Conservation (phyloP, 1,284 basidiomycete genomes). For the Violaceomyces palustris region DNA sequence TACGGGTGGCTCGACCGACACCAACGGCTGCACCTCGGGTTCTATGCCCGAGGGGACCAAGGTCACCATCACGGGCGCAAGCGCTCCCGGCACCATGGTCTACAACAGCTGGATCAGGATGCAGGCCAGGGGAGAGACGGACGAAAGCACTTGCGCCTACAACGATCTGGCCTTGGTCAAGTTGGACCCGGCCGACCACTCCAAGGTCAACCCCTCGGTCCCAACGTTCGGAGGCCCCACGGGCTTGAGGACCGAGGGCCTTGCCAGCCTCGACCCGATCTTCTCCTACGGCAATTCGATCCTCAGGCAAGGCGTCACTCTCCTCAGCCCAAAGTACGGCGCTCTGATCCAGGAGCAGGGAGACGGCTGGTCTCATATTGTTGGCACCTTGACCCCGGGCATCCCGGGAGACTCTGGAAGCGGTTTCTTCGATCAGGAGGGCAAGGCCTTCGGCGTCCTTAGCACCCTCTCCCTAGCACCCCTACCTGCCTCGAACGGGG, state of each 20-base stretch:
- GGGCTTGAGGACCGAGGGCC: conserved; percentile 13
- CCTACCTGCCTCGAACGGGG: conserved; percentile 26
- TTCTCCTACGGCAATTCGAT: conserved; percentile 39
- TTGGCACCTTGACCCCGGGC: conserved; percentile 21
- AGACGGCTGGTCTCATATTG: conserved; percentile 31
- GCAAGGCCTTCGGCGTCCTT: conserved; percentile 26
- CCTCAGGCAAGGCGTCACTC: conserved; percentile 25
- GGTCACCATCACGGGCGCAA: conserved; percentile 33
- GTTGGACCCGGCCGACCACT: conserved; percentile 32
- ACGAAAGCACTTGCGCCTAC: conserved; percentile 27
- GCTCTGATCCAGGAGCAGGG: conserved; percentile 18
- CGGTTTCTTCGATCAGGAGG: conserved; percentile 26
- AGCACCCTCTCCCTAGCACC: conserved; percentile 31
- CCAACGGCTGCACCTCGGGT: conserved; percentile 23
- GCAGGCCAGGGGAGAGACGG: conserved; percentile 26
- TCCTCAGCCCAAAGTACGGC: conserved; percentile 36
- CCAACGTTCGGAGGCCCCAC: conserved; percentile 33
- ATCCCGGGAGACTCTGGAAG: conserved; percentile 35
- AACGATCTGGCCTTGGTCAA: conserved; percentile 32
- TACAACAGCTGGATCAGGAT: conserved; percentile 35
- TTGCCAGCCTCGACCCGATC: conserved; percentile 17
- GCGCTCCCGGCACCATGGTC: conserved; percentile 17
- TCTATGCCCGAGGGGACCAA: conserved; percentile 27
- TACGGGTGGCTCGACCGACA: conserved; percentile 19
- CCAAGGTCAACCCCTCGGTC: conserved; percentile 32